phyloP scores from a whole-genome alignment of 441 rosid species.

The Omphalea diandra region DNA sequence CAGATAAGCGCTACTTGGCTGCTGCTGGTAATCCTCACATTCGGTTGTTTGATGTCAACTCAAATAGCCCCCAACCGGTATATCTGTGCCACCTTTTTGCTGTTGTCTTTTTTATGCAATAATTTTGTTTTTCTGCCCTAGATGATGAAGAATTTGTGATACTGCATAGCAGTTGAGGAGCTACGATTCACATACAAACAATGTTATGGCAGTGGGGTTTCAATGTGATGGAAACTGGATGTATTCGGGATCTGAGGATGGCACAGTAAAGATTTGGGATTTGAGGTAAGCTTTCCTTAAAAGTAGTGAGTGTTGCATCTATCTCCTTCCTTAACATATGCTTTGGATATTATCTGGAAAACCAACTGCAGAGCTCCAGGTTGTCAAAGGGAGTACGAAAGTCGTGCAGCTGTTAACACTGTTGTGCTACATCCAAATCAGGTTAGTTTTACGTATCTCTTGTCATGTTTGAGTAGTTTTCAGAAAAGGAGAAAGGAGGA shows the following conservation, averaged over 20 bases:
- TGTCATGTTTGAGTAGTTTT: background rate
- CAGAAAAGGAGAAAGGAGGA: background rate
- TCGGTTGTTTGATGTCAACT: conserved; percentile 80
- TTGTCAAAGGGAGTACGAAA: conserved; percentile 96
- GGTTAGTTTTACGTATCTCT: conserved; percentile 35
- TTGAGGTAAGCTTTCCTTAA: conserved; percentile 48
- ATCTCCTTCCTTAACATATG: background rate
- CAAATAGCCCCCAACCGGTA: conserved; percentile 87
- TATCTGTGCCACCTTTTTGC: conserved; percentile 10
- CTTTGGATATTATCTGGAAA: conserved; percentile 13
- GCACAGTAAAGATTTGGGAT: conserved; percentile 96
- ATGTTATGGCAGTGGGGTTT: conserved; percentile 98
- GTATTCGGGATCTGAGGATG: conserved; percentile 99
- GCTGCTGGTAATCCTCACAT: conserved; percentile 96
- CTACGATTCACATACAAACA: conserved; percentile 87
- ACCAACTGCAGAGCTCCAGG: conserved; percentile 76
- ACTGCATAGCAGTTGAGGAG: conserved; percentile 62
- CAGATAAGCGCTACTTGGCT: conserved; percentile 75
- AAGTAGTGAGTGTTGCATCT: background rate
- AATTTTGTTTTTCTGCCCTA: background rate
- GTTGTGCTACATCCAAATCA: conserved; percentile 96
- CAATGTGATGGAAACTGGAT: conserved; percentile 99
- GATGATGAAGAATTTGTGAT: conserved; percentile 7
- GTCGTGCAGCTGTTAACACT: conserved; percentile 89
- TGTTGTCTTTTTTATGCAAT: conserved; percentile 5